Conservation (phyloP, 2,329 filamentous ascomycete genomes). For the Monosporascus sp. region DNA sequence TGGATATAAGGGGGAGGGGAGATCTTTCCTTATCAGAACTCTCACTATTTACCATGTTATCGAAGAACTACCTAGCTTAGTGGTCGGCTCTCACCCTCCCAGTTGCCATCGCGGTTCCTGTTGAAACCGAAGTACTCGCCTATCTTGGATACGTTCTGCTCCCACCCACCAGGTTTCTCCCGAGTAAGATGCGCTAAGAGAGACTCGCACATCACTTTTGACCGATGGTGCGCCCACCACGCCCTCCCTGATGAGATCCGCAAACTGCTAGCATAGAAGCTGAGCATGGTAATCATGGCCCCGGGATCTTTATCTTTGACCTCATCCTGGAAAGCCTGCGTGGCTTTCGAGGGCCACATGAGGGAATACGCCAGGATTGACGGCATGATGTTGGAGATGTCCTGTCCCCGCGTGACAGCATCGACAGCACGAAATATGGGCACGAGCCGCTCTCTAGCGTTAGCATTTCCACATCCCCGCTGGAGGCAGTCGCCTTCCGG, state of each 20-base stretch:
- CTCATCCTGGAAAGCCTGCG: conserved; percentile 2
- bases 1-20: too few species aligned
- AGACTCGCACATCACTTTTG: conserved; percentile 3
- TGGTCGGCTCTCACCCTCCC: background rate
- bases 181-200: background rate
- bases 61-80: too few species aligned
- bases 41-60: too few species aligned
- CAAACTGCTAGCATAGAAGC: conserved; percentile 5
- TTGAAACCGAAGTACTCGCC: conserved; percentile 2
- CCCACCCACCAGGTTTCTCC: background rate
- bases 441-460: conserved; percentile 3
- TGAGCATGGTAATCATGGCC: conserved; percentile 2
- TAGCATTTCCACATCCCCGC: background rate
- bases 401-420: background rate
- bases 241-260: background rate
- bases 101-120: background rate
- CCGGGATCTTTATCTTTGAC: background rate
- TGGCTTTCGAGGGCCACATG: conserved; percentile 6
- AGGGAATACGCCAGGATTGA: conserved; percentile 2
- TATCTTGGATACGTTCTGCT: conserved; percentile 1
- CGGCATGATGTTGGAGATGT: conserved; percentile 1
- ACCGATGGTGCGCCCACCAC: conserved; percentile 5
- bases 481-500: background rate
- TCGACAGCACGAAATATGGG: conserved; percentile 3
- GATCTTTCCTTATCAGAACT: too few species aligned